Conservation (phyloP, 371 early-diverging fungal species). For the Mucor velutinosus region DNA sequence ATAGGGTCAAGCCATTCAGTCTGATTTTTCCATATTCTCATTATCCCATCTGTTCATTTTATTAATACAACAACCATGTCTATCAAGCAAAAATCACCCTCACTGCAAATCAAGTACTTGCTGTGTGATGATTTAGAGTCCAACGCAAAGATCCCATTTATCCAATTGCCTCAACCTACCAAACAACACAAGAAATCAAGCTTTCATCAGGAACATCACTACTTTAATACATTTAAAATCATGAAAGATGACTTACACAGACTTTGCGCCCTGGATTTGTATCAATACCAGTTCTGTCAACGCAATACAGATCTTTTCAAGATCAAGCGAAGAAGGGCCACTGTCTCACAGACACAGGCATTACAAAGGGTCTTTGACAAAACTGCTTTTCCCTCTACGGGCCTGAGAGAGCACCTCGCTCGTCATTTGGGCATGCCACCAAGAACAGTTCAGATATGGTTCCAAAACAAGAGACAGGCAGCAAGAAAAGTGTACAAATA, state of each 20-base stretch:
- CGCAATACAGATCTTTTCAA: slow-evolving; percentile 28
- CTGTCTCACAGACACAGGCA: slow-evolving; percentile 30
- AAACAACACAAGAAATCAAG: background rate
- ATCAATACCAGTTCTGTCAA: background rate
- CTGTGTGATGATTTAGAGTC: background rate
- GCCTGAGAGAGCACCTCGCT: slow-evolving; percentile 59
- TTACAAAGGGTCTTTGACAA: slow-evolving; percentile 14
- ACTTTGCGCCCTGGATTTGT: background rate
- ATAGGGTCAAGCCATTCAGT: background rate
- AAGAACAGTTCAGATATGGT: slow-evolving; percentile 85
- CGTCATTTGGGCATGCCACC: slow-evolving; percentile 70
- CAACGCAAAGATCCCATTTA: background rate
- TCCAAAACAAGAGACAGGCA: slow-evolving; percentile 86
- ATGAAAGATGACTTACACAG: background rate
- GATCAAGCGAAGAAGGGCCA: slow-evolving; percentile 34
- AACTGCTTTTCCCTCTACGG: slow-evolving; percentile 21
- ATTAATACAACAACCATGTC: background rate
- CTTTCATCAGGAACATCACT: background rate
- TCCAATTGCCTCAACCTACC: background rate
- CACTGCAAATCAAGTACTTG: background rate
- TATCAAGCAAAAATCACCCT: background rate
- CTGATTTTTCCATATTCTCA: background rate
- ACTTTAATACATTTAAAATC: background rate
- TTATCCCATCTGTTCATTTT: background rate
- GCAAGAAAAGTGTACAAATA: slow-evolving; percentile 49